Conservation (phyloP, 257 asterid species). For the Salvia rosmarinus region DNA sequence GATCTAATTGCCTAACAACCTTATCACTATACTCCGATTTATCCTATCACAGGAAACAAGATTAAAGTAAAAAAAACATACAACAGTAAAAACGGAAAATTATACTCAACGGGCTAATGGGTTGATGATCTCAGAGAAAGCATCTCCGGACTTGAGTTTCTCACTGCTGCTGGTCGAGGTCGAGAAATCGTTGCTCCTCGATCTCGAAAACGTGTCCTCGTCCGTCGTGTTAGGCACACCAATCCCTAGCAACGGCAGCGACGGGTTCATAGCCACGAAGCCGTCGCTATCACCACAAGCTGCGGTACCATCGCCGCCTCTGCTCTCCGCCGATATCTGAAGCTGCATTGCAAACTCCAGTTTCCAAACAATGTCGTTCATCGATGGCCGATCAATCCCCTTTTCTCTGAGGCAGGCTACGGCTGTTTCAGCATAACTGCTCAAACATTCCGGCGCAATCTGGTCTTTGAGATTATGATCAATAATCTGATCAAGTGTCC, state of each 20-base stretch:
- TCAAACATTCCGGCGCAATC: constrained; percentile 56
- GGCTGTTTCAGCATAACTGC: constrained; percentile 51
- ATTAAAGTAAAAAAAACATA: not conserved
- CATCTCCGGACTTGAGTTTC: constrained; percentile 28
- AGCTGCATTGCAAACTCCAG: constrained; percentile 64
- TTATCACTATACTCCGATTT: not conserved
- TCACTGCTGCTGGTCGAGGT: constrained; percentile 24
- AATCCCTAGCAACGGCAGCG: constrained; percentile 11
- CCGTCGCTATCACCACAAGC: not conserved
- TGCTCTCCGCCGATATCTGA: constrained; percentile 52
- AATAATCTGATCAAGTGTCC: constrained; percentile 47
- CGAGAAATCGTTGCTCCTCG: constrained; percentile 33
- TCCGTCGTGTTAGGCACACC: constrained; percentile 27
- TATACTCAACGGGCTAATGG: constrained; percentile 41
- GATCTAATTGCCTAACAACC: not conserved
- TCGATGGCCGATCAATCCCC: constrained; percentile 58
- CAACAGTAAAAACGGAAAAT: not conserved
- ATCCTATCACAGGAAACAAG: too few species aligned
- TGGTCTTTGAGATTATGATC: constrained; percentile 52
- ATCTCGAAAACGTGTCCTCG: constrained; percentile 37
- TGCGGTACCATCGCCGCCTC: not conserved
- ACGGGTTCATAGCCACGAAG: not conserved
- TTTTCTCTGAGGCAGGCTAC: constrained; percentile 47
- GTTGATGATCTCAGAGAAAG: constrained; percentile 52
- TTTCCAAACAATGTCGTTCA: constrained; percentile 65